Conservation (phyloP, 2,329 filamentous ascomycete genomes). For the Didymella pinodella region DNA sequence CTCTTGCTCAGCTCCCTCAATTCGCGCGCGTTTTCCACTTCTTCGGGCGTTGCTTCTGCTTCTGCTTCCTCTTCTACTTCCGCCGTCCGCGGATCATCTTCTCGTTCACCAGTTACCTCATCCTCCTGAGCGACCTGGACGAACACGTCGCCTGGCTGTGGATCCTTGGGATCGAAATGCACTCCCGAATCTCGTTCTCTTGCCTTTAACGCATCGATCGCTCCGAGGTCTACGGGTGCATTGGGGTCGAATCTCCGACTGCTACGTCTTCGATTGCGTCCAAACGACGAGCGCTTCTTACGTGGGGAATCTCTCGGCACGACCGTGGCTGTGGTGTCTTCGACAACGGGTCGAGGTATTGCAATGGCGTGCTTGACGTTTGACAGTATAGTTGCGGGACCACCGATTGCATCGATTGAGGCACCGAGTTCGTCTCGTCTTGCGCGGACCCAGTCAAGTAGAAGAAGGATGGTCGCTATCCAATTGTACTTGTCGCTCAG, state of each 20-base stretch:
- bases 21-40: neutral
- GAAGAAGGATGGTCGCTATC: slow-evolving; percentile 56
- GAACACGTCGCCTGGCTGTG: slow-evolving; percentile 16
- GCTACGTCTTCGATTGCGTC: slow-evolving; percentile 37
- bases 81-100: neutral
- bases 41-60: slow-evolving; percentile 9
- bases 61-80: slow-evolving; percentile 12
- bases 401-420: slow-evolving; percentile 54
- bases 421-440: slow-evolving; percentile 57
- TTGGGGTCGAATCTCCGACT: slow-evolving; percentile 44
- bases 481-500: slow-evolving; percentile 60
- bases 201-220: slow-evolving; percentile 33
- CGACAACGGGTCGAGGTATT: slow-evolving; percentile 18
- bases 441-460: slow-evolving; percentile 57
- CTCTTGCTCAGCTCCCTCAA: neutral
- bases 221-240: slow-evolving; percentile 31
- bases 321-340: slow-evolving; percentile 10
- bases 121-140: slow-evolving; percentile 11
- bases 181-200: slow-evolving; percentile 30
- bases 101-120: slow-evolving; percentile 2
- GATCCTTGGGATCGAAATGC: slow-evolving; percentile 18
- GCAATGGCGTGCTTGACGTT: slow-evolving; percentile 39
- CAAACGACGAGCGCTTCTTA: slow-evolving; percentile 40
- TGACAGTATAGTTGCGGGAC: slow-evolving; percentile 51
- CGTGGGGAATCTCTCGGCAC: slow-evolving; percentile 28